Conservation (phyloP, 805 yeast species). For the Spathaspora hagerdaliae region DNA sequence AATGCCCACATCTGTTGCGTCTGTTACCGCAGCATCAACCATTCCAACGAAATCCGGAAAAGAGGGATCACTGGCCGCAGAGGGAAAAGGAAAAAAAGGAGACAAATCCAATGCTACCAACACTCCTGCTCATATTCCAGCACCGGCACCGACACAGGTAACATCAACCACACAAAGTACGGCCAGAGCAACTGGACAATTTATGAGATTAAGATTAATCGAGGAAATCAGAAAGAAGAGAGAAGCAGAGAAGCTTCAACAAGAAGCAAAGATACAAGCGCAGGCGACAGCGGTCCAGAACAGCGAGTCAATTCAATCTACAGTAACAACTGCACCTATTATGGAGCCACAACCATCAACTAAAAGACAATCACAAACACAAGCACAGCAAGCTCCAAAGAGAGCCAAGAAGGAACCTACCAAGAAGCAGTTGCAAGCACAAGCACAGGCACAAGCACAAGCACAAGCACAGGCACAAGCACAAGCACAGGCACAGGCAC, state of each 20-base stretch:
- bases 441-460: slow-evolving; percentile 9
- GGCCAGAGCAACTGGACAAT: slow-evolving; percentile 48
- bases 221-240: slow-evolving; percentile 78
- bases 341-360: slow-evolving; percentile 7
- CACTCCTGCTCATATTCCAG: slow-evolving; percentile 15
- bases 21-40: slow-evolving; percentile 15
- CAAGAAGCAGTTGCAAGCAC: slow-evolving; percentile 10
- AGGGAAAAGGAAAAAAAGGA: slow-evolving; percentile 20
- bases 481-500: neutral
- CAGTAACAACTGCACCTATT: neutral
- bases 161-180: slow-evolving; percentile 6
- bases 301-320: neutral
- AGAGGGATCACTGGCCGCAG: slow-evolving; percentile 25
- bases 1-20: slow-evolving; percentile 5
- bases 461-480: slow-evolving; percentile 3
- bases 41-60: slow-evolving; percentile 12
- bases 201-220: slow-evolving; percentile 80
- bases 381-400: slow-evolving; percentile 10
- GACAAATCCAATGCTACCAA: slow-evolving; percentile 13
- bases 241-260: slow-evolving; percentile 39
- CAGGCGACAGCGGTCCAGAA: slow-evolving; percentile 19
- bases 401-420: slow-evolving; percentile 11
- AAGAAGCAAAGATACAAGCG: slow-evolving; percentile 38
- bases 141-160: slow-evolving; percentile 7
- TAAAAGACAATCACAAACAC: slow-evolving; percentile 14